Percentiles rank a stretch among this genome's conserved stretches.
These are phyloP conservation scores for Lachnellula hyalina DNA, from an alignment of 2,329 filamentous ascomycete genomes.

Conservation along the genomic window DNA sequence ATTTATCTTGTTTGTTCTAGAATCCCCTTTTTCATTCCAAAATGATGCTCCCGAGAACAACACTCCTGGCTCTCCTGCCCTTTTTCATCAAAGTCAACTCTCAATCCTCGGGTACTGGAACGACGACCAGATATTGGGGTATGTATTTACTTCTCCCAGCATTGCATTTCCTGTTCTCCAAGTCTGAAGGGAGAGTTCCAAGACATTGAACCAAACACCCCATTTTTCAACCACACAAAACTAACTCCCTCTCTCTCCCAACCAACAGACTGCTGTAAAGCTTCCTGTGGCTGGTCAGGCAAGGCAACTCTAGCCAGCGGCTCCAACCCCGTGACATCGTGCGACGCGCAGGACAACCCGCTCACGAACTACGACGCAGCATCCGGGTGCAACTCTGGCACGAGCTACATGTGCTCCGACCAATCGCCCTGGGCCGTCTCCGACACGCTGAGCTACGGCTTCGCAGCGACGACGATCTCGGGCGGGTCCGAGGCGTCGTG, in stretches of 20 bases:
- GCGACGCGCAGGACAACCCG: constrained; percentile 45
- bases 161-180: no score
- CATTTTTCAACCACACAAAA: no score
- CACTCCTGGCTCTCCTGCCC: constrained; percentile 22
- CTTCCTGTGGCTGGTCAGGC: constrained; percentile 55
- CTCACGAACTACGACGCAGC: constrained; percentile 44
- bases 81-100: constrained; percentile 19
- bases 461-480: constrained; percentile 53
- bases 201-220: no score
- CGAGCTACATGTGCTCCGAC: constrained; percentile 51
- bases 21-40: background rate
- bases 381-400: constrained; percentile 45
- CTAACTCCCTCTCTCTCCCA: no score
- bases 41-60: constrained; percentile 20
- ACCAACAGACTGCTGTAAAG: constrained; percentile 47
- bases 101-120: constrained; percentile 22
- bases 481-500: constrained; percentile 53
- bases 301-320: constrained; percentile 46
- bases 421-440: constrained; percentile 59
- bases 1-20: background rate
- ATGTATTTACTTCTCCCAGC: no score
- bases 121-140: constrained; percentile 46
- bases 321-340: constrained; percentile 23
- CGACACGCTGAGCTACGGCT: constrained; percentile 51
- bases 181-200: no score